These are phyloP conservation scores for Amanita jacksonii DNA, from an alignment of 768 basidiomycete species.

Conservation along the genomic window DNA sequence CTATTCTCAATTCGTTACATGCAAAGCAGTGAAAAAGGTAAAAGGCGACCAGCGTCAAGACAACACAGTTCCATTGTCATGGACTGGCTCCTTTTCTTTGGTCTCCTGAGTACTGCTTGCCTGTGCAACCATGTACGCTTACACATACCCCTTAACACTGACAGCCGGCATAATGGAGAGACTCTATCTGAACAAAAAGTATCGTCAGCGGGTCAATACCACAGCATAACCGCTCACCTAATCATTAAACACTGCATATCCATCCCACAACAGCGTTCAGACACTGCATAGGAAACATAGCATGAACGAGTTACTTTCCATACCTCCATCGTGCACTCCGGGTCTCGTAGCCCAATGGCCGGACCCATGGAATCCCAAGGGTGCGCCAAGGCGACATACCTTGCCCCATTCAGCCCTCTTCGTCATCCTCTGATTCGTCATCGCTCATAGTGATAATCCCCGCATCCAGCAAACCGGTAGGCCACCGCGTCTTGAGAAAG, in stretches of 20 bases:
- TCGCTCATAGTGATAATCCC: conserved; percentile 43
- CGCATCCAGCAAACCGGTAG: conserved; percentile 29
- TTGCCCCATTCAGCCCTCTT: conserved; percentile 4
- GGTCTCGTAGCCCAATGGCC: too few species aligned
- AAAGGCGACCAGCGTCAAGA: too few species aligned
- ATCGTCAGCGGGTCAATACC: not conserved
- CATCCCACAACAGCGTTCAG: not conserved
- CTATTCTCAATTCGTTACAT: too few species aligned
- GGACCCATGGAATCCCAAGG: not conserved
- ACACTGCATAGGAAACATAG: not conserved
- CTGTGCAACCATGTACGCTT: too few species aligned
- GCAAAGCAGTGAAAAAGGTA: too few species aligned
- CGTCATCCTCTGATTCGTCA: conserved; percentile 30
- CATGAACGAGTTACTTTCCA: conserved; percentile 1
- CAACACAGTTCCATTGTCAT: too few species aligned
- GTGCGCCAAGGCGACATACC: not conserved
- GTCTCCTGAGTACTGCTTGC: too few species aligned
- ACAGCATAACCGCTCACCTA: conserved; percentile 1
- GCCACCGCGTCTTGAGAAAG: conserved; percentile 31
- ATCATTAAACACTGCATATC: not conserved
- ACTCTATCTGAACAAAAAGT: too few species aligned
- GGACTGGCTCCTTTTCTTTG: too few species aligned
- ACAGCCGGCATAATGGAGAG: too few species aligned
- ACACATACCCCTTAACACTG: too few species aligned
- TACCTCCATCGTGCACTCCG: not conserved